These are phyloP conservation scores for Hanseniaspora vineae DNA, from an alignment of 805 yeast species.

Conservation along the genomic window DNA sequence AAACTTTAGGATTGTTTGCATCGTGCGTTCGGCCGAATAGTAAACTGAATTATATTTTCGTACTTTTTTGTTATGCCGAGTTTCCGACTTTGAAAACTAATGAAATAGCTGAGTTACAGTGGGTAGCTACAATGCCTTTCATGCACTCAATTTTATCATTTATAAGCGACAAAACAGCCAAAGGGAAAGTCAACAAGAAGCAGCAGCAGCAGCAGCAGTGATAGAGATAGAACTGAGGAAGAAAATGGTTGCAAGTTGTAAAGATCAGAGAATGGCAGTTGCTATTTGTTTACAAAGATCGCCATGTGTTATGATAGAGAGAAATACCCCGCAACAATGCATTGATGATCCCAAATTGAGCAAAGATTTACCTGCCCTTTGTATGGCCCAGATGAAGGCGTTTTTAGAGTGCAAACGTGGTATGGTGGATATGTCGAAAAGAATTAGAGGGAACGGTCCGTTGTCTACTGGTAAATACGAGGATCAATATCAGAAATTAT, in stretches of 20 bases:
- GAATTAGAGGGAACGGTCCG: constrained; percentile 91
- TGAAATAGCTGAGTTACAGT: no score
- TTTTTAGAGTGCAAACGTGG: constrained; percentile 88
- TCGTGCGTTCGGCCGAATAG: no score
- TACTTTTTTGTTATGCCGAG: no score
- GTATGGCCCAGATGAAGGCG: constrained; percentile 72
- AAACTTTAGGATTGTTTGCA: no score
- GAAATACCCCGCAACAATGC: constrained; percentile 85
- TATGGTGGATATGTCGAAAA: constrained; percentile 77
- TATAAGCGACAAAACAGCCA: no score
- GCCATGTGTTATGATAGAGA: constrained; percentile 84
- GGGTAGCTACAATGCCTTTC: no score
- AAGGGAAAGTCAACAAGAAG: no score
- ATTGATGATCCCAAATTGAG: constrained; percentile 66
- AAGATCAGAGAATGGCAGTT: constrained; percentile 87
- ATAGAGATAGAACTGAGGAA: background rate
- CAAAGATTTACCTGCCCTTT: constrained; percentile 71
- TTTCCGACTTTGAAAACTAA: no score
- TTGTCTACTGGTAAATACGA: constrained; percentile 87
- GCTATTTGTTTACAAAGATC: constrained; percentile 93
- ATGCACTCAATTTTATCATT: no score
- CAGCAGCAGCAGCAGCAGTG: no score
- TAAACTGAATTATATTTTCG: no score
- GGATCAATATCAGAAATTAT: constrained; percentile 67
- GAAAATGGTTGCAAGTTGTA: constrained; percentile 67